Conservation (phyloP, 1,139 yeast genomes). For the Pichia inconspicua region DNA sequence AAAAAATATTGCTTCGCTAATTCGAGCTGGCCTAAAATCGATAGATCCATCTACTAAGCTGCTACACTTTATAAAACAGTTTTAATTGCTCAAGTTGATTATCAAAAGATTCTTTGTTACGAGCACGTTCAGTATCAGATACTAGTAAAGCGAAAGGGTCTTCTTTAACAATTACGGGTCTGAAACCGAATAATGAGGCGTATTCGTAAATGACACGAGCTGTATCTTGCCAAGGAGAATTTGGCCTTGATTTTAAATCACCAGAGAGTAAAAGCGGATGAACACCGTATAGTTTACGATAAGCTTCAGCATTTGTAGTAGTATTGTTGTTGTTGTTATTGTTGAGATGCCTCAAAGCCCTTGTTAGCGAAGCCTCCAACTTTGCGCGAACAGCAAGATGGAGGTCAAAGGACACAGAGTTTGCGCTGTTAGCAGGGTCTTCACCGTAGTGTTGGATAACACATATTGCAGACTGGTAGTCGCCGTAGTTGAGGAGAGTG, state of each 20-base stretch:
- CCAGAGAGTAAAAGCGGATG: conserved; percentile 10
- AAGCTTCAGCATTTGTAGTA: neutral
- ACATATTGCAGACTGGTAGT: conserved; percentile 21
- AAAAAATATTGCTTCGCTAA: no score
- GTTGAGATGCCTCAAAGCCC: conserved; percentile 17
- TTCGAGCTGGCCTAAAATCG: no score
- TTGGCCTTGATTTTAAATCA: conserved; percentile 9
- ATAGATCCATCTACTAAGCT: no score
- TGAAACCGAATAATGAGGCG: conserved; percentile 16
- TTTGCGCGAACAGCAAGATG: conserved; percentile 17
- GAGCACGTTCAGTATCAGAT: conserved; percentile 10
- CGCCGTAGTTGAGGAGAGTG: conserved; percentile 23
- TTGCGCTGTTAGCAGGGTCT: neutral
- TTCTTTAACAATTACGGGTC: conserved; percentile 10
- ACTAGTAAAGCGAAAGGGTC: conserved; percentile 14
- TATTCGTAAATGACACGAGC: conserved; percentile 17
- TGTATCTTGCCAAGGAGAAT: conserved; percentile 24
- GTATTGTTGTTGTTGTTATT: neutral
- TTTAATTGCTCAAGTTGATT: neutral
- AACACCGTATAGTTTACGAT: conserved; percentile 17
- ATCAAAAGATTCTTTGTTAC: conserved; percentile 11
- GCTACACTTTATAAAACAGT: no score
- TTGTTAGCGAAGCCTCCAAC: conserved; percentile 18
- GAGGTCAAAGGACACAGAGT: conserved; percentile 10
- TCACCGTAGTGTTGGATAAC: conserved; percentile 22